phyloP scores from a whole-genome alignment of 2,329 filamentous ascomycete species.

The Colletotrichum camelliae region DNA sequence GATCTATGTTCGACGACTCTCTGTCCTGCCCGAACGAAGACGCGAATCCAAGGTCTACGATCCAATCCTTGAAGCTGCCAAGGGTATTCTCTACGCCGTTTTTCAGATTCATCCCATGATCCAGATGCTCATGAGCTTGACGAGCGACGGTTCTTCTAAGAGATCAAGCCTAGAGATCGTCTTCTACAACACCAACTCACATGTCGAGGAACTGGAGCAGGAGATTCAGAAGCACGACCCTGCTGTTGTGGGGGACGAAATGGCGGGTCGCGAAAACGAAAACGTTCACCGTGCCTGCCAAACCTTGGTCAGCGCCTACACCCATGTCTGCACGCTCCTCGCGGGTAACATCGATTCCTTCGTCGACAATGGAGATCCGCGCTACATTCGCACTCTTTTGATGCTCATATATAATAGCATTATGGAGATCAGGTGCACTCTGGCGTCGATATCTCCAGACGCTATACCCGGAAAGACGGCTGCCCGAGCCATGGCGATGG shows the following conservation, averaged over 20 bases:
- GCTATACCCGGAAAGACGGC: slow-evolving; percentile 27
- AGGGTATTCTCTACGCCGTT: slow-evolving; percentile 70
- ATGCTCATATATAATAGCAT: slow-evolving; percentile 71
- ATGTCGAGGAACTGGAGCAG: slow-evolving; percentile 69
- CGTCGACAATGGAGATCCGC: slow-evolving; percentile 68
- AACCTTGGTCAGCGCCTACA: slow-evolving; percentile 68
- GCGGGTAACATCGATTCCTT: slow-evolving; percentile 68
- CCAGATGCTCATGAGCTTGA: slow-evolving; percentile 67
- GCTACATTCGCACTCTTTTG: slow-evolving; percentile 69
- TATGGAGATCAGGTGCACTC: slow-evolving; percentile 67
- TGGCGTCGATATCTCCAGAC: slow-evolving; percentile 37
- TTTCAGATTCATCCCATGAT: slow-evolving; percentile 74
- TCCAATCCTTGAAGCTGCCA: slow-evolving; percentile 68
- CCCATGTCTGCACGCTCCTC: slow-evolving; percentile 67
- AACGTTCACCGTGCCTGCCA: slow-evolving; percentile 68
- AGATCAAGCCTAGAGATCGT: slow-evolving; percentile 70
- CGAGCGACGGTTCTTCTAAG: slow-evolving; percentile 64
- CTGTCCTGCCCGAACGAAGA: slow-evolving; percentile 66
- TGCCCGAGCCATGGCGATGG: slow-evolving; percentile 27
- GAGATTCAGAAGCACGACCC: slow-evolving; percentile 68
- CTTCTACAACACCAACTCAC: slow-evolving; percentile 71
- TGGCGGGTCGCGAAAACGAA: slow-evolving; percentile 61
- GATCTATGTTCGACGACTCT: slow-evolving; percentile 68
- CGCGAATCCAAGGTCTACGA: slow-evolving; percentile 67
- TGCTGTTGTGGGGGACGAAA: slow-evolving; percentile 53